These are phyloP conservation scores for Fomitopsis schrenkii DNA, from an alignment of 1,284 basidiomycete genomes.

Conservation along the genomic window DNA sequence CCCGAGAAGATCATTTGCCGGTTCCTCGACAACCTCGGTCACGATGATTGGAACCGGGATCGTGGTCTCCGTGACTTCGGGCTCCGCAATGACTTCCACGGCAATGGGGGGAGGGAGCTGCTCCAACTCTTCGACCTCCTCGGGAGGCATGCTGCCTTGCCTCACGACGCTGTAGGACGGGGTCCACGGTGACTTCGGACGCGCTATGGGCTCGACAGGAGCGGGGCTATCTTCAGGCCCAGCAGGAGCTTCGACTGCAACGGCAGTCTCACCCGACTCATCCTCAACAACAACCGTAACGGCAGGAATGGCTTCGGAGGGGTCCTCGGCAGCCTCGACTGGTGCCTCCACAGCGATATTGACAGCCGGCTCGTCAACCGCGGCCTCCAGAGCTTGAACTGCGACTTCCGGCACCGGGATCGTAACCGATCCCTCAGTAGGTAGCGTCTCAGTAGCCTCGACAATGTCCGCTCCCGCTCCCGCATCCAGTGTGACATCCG, in stretches of 20 bases:
- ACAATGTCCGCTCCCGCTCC: not conserved
- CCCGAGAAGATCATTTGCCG: not conserved
- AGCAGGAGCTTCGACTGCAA: not conserved
- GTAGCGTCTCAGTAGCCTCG: not conserved
- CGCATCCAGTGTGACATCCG: not conserved
- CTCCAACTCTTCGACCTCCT: conserved; percentile 23
- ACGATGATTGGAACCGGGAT: conserved; percentile 2
- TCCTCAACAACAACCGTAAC: conserved; percentile 8
- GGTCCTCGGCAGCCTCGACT: conserved; percentile 2
- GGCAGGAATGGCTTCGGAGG: not conserved
- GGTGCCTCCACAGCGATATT: not conserved
- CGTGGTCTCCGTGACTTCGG: not conserved
- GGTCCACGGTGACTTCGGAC: conserved; percentile 39
- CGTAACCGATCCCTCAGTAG: not conserved
- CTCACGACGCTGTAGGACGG: conserved; percentile 38
- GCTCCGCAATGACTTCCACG: not conserved
- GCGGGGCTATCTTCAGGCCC: not conserved
- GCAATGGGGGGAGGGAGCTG: conserved; percentile 11
- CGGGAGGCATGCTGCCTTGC: conserved; percentile 26
- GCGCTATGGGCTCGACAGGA: conserved; percentile 12
- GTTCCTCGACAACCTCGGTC: conserved; percentile 4
- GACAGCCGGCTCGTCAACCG: not conserved
- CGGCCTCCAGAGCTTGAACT: not conserved
- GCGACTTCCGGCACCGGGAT: not conserved
- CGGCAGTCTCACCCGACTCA: not conserved